These are phyloP conservation scores for Penicillium sclerotigenum DNA, from an alignment of 2,329 filamentous ascomycete species.

Conservation along the genomic window DNA sequence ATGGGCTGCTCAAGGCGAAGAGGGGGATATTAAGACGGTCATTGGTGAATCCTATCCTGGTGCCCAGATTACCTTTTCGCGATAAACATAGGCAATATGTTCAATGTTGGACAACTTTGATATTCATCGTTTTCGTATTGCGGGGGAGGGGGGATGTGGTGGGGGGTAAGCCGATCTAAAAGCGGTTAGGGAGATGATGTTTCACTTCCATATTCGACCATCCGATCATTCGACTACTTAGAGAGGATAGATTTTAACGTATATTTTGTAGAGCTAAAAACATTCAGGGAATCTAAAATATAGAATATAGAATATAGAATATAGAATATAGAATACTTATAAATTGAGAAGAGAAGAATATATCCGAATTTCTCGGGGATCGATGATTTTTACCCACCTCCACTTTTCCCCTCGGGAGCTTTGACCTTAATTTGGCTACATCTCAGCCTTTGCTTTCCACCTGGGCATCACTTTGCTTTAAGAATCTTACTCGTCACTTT, in stretches of 20 bases:
- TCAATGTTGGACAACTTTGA: neutral
- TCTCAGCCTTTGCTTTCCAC: neutral
- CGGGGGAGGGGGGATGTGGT: no score
- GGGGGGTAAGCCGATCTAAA: neutral
- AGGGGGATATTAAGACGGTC: constrained; percentile 33
- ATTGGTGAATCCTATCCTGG: constrained; percentile 34
- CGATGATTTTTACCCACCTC: constrained; percentile 9
- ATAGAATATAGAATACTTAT: neutral
- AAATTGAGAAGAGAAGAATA: neutral
- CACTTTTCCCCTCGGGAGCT: constrained; percentile 4
- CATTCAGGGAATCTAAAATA: neutral
- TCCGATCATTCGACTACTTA: neutral
- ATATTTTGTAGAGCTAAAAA: neutral
- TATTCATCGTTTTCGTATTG: constrained; percentile 1
- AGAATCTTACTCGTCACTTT: neutral
- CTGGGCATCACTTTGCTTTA: neutral
- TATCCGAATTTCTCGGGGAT: neutral
- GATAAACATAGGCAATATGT: constrained; percentile 18
- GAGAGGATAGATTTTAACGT: neutral
- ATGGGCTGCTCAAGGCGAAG: constrained; percentile 40
- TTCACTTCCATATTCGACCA: neutral
- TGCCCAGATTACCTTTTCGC: constrained; percentile 32
- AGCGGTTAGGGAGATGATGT: neutral
- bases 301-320: neutral
- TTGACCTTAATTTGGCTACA: neutral